A percentile compares a stretch with the other conserved stretches of the same genome.
phyloP scores from a whole-genome alignment of 495 filamentous ascomycete species.

The Trichocladium antarcticum region DNA sequence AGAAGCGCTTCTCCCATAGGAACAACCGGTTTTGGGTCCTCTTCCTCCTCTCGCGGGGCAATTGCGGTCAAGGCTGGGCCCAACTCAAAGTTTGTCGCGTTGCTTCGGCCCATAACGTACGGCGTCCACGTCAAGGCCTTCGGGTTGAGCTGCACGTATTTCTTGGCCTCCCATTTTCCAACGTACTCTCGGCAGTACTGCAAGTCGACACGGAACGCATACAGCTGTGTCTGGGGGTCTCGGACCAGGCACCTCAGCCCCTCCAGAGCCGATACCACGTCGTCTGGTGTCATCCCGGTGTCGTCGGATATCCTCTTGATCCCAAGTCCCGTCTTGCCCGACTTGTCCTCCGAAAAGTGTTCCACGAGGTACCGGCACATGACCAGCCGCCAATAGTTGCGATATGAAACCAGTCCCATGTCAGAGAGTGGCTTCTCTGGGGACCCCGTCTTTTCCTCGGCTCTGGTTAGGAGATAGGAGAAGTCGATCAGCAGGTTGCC shows the following conservation, averaged over 20 bases:
- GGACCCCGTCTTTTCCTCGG: slow-evolving; percentile 88
- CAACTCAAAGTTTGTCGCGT: slow-evolving; percentile 73
- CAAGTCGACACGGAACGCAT: slow-evolving; percentile 78
- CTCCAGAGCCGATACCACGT: slow-evolving; percentile 87
- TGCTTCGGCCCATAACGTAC: slow-evolving; percentile 85
- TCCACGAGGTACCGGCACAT: slow-evolving; percentile 64
- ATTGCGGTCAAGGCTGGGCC: slow-evolving; percentile 75
- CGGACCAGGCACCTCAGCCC: slow-evolving; percentile 76
- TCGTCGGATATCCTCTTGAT: slow-evolving; percentile 75
- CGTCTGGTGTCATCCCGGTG: slow-evolving; percentile 92
- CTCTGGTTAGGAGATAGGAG: slow-evolving; percentile 87
- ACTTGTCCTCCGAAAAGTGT: slow-evolving; percentile 28
- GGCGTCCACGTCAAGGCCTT: slow-evolving; percentile 88
- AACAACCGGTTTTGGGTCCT: slow-evolving; percentile 37
- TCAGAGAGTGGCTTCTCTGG: slow-evolving; percentile 96
- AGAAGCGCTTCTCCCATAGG: slow-evolving; percentile 21
- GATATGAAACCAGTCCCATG: slow-evolving; percentile 93
- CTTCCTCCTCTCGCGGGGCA: slow-evolving; percentile 68
- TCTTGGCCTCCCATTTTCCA: slow-evolving; percentile 72
- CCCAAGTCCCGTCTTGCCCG: slow-evolving; percentile 53
- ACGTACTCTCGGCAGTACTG: slow-evolving; percentile 76
- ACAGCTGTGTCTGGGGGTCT: slow-evolving; percentile 77
- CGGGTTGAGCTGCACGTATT: slow-evolving; percentile 73
- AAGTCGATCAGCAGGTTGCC: slow-evolving; percentile 96
- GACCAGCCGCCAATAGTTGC: slow-evolving; percentile 89